Percentiles rank a stretch among this genome's conserved stretches.
Conservation (phyloP, 2,329 filamentous ascomycete genomes). For the Penicillium polonicum region DNA sequence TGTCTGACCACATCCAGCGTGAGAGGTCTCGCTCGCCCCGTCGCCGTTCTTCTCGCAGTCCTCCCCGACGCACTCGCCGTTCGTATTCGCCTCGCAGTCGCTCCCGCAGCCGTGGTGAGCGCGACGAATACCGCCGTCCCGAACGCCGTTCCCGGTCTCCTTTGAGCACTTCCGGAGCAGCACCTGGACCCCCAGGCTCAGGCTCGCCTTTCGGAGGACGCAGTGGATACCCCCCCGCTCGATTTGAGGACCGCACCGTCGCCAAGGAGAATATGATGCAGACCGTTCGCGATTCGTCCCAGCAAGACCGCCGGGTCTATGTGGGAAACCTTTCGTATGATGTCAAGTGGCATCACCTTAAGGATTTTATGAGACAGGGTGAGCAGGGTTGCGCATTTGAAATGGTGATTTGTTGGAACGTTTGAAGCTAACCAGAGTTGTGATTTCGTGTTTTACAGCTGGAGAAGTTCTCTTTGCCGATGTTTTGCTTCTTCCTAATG, state of each 20-base stretch:
- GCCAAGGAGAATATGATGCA: slow-evolving; percentile 96
- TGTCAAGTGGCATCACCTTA: slow-evolving; percentile 99
- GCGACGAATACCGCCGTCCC: slow-evolving; percentile 70
- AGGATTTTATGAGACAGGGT: slow-evolving; percentile 99
- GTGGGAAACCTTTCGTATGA: slow-evolving; percentile 99
- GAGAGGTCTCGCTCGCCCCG: slow-evolving; percentile 69
- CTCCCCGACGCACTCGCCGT: slow-evolving; percentile 71
- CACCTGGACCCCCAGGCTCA: slow-evolving; percentile 63
- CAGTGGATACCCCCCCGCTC: slow-evolving; percentile 63
- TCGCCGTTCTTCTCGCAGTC: slow-evolving; percentile 73
- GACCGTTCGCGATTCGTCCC: slow-evolving; percentile 87
- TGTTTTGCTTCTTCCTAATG: slow-evolving; percentile 98
- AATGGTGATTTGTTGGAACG: slow-evolving; percentile 18
- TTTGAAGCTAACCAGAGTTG: slow-evolving; percentile 19
- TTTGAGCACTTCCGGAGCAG: slow-evolving; percentile 69
- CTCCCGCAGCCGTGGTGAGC: slow-evolving; percentile 63
- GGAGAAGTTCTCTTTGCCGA: slow-evolving; percentile 99
- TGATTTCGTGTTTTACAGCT: slow-evolving; percentile 57
- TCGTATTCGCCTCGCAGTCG: slow-evolving; percentile 78
- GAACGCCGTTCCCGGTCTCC: slow-evolving; percentile 80
- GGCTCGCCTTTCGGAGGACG: slow-evolving; percentile 58
- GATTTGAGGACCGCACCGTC: slow-evolving; percentile 79
- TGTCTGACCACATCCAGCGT: slow-evolving; percentile 58
- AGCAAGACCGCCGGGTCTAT: slow-evolving; percentile 98
- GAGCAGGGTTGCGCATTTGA: slow-evolving; percentile 45